phyloP scores from a whole-genome alignment of 495 filamentous ascomycete genomes.

The Stereocaulon alpinum region DNA sequence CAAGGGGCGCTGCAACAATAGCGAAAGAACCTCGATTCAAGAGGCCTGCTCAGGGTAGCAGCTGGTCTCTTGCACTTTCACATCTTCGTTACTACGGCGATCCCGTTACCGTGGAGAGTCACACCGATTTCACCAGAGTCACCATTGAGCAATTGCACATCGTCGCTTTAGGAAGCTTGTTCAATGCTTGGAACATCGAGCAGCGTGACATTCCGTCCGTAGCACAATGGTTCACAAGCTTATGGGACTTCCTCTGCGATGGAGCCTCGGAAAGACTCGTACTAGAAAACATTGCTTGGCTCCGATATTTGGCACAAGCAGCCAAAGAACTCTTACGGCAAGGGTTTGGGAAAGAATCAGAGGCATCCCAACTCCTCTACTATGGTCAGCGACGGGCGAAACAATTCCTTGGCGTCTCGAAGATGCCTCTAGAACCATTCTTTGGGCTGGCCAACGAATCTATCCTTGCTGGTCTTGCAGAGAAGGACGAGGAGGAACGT shows the following conservation, averaged over 20 bases:
- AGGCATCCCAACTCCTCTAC: background rate
- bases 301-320: conserved; percentile 7
- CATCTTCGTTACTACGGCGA: conserved; percentile 30
- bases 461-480: conserved; percentile 2
- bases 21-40: background rate
- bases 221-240: background rate
- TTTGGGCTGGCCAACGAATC: conserved; percentile 1
- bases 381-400: conserved; percentile 8
- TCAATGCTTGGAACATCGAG: background rate
- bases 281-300: background rate
- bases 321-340: conserved; percentile 4
- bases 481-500: conserved; percentile 2
- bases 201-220: background rate
- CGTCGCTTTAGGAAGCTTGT: conserved; percentile 7
- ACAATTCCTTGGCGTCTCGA: background rate
- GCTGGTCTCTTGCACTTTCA: conserved; percentile 27
- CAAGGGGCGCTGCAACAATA: background rate
- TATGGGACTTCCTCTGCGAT: background rate
- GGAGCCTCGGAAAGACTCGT: background rate
- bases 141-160: conserved; percentile 9
- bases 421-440: background rate
- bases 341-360: background rate
- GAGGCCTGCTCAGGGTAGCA: background rate
- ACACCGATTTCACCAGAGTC: conserved; percentile 12
- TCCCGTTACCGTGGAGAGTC: conserved; percentile 10